Evolutionary conservation across 208 protist genomes (phyloP).

Genomic region (Wallacemonas collosoma): DNA sequence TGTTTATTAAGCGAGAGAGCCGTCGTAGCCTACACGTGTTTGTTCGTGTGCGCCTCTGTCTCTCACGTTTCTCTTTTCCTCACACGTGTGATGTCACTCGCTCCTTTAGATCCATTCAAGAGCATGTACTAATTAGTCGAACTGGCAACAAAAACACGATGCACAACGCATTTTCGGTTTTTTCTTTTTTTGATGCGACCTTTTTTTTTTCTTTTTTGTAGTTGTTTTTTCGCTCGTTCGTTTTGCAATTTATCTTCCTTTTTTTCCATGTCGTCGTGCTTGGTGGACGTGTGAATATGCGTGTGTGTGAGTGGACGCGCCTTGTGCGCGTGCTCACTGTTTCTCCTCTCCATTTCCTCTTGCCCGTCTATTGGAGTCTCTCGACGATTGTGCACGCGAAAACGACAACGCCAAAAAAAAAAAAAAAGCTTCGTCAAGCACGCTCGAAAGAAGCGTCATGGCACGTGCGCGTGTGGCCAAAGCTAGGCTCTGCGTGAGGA

Average conservation of each 20-base stretch:
- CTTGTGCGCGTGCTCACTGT: neutral
- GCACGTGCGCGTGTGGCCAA: no score
- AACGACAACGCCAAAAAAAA: neutral
- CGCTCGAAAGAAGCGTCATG: neutral
- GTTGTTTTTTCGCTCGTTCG: conserved; percentile 1
- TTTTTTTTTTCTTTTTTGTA: neutral
- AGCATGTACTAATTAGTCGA: no score
- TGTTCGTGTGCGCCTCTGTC: neutral
- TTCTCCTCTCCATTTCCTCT: no score
- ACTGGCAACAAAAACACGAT: neutral
- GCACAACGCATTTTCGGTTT: neutral
- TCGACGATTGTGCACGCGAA: conserved; percentile 6
- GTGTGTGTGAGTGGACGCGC: conserved; percentile 5
- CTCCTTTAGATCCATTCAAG: no score
- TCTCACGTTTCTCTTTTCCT: conserved; percentile 9
- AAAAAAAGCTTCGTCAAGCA: conserved; percentile 2
- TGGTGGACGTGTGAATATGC: neutral
- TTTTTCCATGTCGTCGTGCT: neutral
- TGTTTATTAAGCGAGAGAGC: no score
- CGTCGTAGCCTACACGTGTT: no score
- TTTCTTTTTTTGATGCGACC: neutral
- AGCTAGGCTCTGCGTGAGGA: no score
- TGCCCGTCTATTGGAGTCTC: neutral
- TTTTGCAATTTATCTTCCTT: neutral
- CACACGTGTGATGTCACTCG: no score